phyloP scores from a whole-genome alignment of 352 stramenopile species.

The Hyaloperonospora brassicae region DNA sequence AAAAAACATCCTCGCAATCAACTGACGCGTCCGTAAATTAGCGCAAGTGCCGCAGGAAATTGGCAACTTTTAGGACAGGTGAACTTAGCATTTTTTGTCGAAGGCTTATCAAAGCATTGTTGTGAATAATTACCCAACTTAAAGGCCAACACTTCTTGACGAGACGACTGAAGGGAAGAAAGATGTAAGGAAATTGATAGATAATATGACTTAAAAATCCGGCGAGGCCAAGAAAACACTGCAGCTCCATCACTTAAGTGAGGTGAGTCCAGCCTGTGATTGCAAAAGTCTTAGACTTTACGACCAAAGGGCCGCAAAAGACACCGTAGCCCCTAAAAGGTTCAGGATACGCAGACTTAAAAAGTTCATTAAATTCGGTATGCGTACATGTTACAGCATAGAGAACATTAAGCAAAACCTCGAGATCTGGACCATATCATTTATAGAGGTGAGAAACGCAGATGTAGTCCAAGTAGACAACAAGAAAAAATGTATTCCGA shows the following conservation, averaged over 20 bases:
- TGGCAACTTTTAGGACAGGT: no score
- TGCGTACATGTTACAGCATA: not conserved
- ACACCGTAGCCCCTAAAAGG: no score
- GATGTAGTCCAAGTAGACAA: no score
- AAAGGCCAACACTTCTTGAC: no score
- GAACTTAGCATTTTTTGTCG: no score
- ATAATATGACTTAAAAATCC: conserved; percentile 6
- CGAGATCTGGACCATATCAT: not conserved
- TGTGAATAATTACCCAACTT: no score
- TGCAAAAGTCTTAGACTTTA: not conserved
- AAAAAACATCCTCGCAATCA: no score
- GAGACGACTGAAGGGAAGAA: not conserved
- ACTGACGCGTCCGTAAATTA: no score
- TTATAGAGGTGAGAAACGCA: not conserved
- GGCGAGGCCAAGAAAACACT: conserved; percentile 5
- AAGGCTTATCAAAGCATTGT: no score
- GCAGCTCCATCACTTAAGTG: not conserved
- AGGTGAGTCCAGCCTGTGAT: not conserved
- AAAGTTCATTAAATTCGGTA: no score
- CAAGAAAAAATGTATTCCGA: not conserved
- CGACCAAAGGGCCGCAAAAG: not conserved
- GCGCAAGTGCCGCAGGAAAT: no score
- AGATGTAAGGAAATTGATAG: not conserved
- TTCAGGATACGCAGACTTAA: no score
- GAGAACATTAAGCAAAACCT: not conserved